Evolutionary conservation across 805 yeast genomes (phyloP).

Genomic region (Candida krabiensis): DNA sequence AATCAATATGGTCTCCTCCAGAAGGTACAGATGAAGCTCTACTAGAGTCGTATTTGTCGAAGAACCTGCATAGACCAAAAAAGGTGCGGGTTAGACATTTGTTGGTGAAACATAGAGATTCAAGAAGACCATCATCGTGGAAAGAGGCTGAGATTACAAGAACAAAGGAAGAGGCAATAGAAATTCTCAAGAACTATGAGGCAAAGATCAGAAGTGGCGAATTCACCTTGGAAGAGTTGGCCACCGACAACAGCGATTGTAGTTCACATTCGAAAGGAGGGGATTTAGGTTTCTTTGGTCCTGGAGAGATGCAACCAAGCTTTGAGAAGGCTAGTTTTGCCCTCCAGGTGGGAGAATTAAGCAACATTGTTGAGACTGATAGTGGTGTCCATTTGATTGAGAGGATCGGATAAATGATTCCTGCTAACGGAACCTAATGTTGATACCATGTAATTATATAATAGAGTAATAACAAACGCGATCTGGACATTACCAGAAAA

Average conservation of each 20-base stretch:
- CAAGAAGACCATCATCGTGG: conserved; percentile 93
- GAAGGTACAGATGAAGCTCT: conserved; percentile 67
- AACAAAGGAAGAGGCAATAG: conserved; percentile 79
- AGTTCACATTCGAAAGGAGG: conserved; percentile 85
- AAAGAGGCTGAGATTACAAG: conserved; percentile 70
- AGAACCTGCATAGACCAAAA: conserved; percentile 49
- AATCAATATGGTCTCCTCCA: conserved; percentile 92
- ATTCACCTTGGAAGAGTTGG: conserved; percentile 66
- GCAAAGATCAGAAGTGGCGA: conserved; percentile 63
- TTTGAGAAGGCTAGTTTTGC: conserved; percentile 88
- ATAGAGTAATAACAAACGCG: no score
- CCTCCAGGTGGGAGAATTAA: conserved; percentile 78
- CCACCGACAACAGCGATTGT: conserved; percentile 84
- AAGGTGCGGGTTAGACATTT: conserved; percentile 81
- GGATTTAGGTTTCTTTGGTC: conserved; percentile 85
- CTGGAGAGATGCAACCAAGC: conserved; percentile 93
- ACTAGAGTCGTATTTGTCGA: conserved; percentile 56
- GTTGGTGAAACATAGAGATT: conserved; percentile 76
- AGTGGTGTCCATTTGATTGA: conserved; percentile 89
- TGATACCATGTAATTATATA: no score
- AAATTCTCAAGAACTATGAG: conserved; percentile 57
- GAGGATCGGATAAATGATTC: conserved; percentile 65
- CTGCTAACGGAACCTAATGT: no score
- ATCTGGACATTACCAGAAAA: no score
- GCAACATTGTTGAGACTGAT: conserved; percentile 82